Base-by-base conservation (phyloP, 2,329 filamentous ascomycete species). In the Epichloe bromicola region DNA sequence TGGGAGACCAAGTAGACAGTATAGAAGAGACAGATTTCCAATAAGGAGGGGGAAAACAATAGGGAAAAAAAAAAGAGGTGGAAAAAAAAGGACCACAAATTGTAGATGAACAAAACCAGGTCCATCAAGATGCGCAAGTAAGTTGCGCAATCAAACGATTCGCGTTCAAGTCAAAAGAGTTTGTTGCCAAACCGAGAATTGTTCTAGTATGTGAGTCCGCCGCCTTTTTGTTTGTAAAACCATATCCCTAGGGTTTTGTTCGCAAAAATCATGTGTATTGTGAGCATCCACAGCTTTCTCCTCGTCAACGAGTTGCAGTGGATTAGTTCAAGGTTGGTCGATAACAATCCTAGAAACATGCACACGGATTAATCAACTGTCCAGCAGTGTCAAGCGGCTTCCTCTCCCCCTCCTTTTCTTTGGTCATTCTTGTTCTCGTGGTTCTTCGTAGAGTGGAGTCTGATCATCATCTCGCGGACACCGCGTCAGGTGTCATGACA, bases 141-240 rank as follows among this genome's bases (percentile, higher is more conserved):
- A 50, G 33, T 30, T 30, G 26, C 26, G 26, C 26, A 10, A 30
- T 10, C 39, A 17, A 43, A 36, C 20, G 17, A 10, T 37, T n/a
- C 45, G 46, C 42, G 46, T 17, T 11, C 44, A 46, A 33, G 20
- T 41, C 19, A 43, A 50, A 46, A 37, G 38, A 49, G 52, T 55
- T 55, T 51, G 55, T 57, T 55, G 56, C 56, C 56, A 57, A 57
- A 58, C 50, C 38, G 43, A 50, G 39, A 48, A 41, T 52, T 50
- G 46, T 50, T 55, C 53, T 56, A 55, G 47, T 43, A 47, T 46
- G 44, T 42, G n/a, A 43, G 42, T 45, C 36, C 49, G 50, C 46
- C 53, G 46, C 47, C 45, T 20, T 43, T 43, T 33, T 34, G 47
- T 23, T 46, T 36, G 43, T 46, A 54, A 49, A 47, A 47, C 38